Conservation (phyloP, 805 yeast species). For the Ogataea allantospora region DNA sequence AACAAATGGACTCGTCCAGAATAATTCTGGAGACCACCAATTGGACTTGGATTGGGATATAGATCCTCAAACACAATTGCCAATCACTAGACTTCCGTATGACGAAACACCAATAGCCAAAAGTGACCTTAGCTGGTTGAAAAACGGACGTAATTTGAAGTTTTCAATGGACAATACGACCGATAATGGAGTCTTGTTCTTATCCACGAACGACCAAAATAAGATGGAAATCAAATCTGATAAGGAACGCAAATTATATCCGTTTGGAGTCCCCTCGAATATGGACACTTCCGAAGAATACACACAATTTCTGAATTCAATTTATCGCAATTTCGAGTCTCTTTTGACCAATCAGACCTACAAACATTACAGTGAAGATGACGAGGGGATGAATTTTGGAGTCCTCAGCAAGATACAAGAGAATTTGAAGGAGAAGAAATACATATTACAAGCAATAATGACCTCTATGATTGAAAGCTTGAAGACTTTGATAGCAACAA, state of each 20-base stretch:
- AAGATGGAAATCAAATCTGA: constrained; percentile 15
- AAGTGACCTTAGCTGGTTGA: constrained; percentile 34
- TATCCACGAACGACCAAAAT: constrained; percentile 28
- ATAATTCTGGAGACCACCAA: too few relatives aligned
- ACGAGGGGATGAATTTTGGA: constrained; percentile 31
- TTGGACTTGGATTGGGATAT: constrained; percentile 23
- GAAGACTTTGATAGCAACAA: constrained; percentile 30
- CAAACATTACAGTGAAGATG: constrained; percentile 32
- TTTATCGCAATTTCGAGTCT: constrained; percentile 54
- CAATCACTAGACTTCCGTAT: constrained; percentile 34
- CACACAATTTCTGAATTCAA: constrained; percentile 44
- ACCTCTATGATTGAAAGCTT: constrained; percentile 31
- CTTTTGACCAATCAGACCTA: constrained; percentile 44
- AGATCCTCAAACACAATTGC: constrained; percentile 27
- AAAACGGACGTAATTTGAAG: constrained; percentile 37
- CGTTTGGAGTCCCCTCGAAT: constrained; percentile 36
- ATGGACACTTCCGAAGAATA: constrained; percentile 43
- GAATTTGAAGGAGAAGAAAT: constrained; percentile 35
- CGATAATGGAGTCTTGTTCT: constrained; percentile 40
- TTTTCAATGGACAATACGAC: constrained; percentile 48
- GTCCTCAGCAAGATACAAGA: constrained; percentile 35
- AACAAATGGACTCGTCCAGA: too few relatives aligned
- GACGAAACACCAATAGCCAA: constrained; percentile 33
- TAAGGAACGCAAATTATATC: constrained; percentile 42
- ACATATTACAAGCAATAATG: constrained; percentile 33